Evolutionary conservation across 106 monocot genomes (phyloP).

Genomic region (Dendrobium catenatum): DNA sequence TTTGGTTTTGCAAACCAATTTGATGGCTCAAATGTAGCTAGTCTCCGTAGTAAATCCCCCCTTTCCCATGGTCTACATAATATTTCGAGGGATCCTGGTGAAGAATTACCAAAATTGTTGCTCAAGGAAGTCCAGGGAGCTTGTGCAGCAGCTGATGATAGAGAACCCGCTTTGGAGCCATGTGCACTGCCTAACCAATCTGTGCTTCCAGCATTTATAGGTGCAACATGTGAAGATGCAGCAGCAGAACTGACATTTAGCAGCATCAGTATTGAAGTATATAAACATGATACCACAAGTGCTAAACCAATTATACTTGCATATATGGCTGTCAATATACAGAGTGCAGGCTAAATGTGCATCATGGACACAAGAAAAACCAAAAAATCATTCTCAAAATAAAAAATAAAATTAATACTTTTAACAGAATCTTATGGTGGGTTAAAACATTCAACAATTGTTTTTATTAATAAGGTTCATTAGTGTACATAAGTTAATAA

Average conservation of each 20-base stretch:
- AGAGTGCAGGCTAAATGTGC: not conserved
- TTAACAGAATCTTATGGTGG: not conserved
- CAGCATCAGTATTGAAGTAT: not conserved
- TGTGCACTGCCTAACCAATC: slow-evolving; percentile 68
- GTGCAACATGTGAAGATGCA: slow-evolving; percentile 71
- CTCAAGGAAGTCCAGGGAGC: slow-evolving; percentile 52
- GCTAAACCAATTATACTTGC: not conserved
- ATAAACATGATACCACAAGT: not conserved
- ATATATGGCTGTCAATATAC: not conserved
- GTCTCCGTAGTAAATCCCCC: slow-evolving; percentile 88
- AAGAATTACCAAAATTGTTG: slow-evolving; percentile 59
- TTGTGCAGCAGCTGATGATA: slow-evolving; percentile 41
- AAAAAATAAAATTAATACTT: not conserved
- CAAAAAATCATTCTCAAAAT: not conserved
- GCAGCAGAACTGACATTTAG: slow-evolving; percentile 78
- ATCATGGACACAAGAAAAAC: not conserved
- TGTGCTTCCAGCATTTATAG: slow-evolving; percentile 64
- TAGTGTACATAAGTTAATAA: not conserved
- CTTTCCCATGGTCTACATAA: slow-evolving; percentile 96
- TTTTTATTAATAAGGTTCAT: not conserved
- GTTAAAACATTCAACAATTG: not conserved
- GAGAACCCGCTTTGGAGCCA: slow-evolving; percentile 64
- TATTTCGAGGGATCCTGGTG: slow-evolving; percentile 43
- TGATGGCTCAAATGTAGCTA: slow-evolving; percentile 81
- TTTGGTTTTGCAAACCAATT: slow-evolving; percentile 84